phyloP scores from a whole-genome alignment of 1,284 basidiomycete genomes.

The Ganoderma resinaceum region DNA sequence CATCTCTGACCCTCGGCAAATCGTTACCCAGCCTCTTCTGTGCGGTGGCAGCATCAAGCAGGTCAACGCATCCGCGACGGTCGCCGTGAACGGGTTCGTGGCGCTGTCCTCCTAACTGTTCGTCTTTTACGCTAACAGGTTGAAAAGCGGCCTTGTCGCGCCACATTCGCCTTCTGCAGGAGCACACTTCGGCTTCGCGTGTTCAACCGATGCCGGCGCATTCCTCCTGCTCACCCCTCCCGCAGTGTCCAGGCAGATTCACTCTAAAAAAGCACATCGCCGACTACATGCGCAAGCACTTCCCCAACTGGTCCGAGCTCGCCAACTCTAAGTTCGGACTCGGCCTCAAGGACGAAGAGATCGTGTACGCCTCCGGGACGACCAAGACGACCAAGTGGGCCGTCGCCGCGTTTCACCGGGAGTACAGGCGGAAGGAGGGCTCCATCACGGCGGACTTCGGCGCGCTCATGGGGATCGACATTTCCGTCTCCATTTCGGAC shows the following conservation, averaged over 20 bases:
- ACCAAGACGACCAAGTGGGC: conserved; percentile 20
- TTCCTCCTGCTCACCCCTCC: conserved; percentile 22
- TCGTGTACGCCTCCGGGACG: conserved; percentile 17
- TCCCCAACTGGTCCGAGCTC: conserved; percentile 16
- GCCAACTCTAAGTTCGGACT: conserved; percentile 11
- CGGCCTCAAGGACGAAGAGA: conserved; percentile 14
- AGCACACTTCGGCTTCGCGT: conserved; percentile 14
- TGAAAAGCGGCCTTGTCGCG: not conserved
- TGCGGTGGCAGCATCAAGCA: not conserved
- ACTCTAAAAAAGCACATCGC: conserved; percentile 8
- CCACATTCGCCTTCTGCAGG: not conserved
- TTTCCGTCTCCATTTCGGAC: conserved; percentile 14
- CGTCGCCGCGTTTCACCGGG: conserved; percentile 21
- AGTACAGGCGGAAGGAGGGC: conserved; percentile 11
- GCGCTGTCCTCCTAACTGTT: not conserved
- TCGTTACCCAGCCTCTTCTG: not conserved
- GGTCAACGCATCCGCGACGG: not conserved
- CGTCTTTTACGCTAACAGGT: not conserved
- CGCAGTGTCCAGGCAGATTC: conserved; percentile 8
- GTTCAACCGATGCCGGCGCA: conserved; percentile 13
- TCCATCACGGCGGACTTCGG: conserved; percentile 8
- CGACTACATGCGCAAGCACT: conserved; percentile 15
- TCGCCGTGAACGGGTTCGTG: not conserved
- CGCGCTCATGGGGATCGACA: conserved; percentile 1
- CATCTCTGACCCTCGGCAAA: not conserved